phyloP scores from a whole-genome alignment of 2,329 filamentous ascomycete species.

The Paecilomyces formosus region DNA sequence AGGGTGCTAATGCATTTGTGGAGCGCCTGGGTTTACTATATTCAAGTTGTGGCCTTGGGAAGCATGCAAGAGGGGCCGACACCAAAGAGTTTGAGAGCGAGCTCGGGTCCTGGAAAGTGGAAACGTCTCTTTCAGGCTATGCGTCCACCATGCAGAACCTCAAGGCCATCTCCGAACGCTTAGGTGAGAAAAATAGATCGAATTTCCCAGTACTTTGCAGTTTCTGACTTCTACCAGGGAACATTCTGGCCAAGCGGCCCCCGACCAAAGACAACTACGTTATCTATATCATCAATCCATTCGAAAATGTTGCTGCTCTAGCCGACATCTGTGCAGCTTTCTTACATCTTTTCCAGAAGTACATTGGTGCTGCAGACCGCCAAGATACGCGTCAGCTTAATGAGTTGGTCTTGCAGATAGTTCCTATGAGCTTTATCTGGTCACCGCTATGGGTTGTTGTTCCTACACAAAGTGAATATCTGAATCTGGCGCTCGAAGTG shows the following conservation, averaged over 20 bases:
- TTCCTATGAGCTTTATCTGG: conserved; percentile 49
- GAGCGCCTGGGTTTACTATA: conserved; percentile 48
- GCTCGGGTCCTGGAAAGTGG: conserved; percentile 28
- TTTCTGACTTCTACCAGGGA: conserved; percentile 20
- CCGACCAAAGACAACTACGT: conserved; percentile 39
- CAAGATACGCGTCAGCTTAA: conserved; percentile 22
- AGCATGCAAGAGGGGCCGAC: conserved; percentile 37
- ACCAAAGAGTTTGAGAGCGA: conserved; percentile 32
- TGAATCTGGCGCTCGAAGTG: conserved; percentile 48
- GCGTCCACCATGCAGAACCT: conserved; percentile 26
- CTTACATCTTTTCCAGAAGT: conserved; percentile 49
- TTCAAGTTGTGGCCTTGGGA: conserved; percentile 50
- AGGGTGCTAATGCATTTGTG: conserved; percentile 45
- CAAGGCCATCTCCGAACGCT: conserved; percentile 25
- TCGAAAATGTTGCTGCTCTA: conserved; percentile 37
- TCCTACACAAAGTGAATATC: conserved; percentile 41
- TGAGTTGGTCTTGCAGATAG: conserved; percentile 51
- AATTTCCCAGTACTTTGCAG: neutral
- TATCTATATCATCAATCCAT: conserved; percentile 54
- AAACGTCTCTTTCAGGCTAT: conserved; percentile 21
- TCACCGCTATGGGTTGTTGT: conserved; percentile 46
- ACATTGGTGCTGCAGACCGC: conserved; percentile 33
- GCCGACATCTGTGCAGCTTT: conserved; percentile 52
- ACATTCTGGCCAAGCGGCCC: conserved; percentile 24
- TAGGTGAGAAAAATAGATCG: conserved; percentile 20